These are phyloP conservation scores for Lepidopterella palustris DNA, from an alignment of 495 filamentous ascomycete genomes.

Conservation along the genomic window DNA sequence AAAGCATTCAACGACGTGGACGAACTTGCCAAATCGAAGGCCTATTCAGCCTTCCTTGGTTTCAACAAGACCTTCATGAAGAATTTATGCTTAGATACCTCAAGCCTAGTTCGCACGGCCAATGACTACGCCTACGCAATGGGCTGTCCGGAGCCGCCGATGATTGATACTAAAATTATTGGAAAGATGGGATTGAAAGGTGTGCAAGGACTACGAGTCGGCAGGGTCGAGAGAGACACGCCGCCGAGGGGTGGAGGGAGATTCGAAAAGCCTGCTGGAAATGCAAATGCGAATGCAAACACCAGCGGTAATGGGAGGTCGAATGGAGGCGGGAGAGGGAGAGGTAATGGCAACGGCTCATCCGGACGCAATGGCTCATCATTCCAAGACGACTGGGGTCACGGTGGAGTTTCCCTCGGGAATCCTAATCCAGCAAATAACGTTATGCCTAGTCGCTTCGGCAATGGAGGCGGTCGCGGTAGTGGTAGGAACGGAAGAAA, in stretches of 20 bases:
- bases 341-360: too few species aligned
- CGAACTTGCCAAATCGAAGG: conserved; percentile 46
- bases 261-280: neutral
- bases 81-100: conserved; percentile 37
- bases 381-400: too few species aligned
- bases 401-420: too few species aligned
- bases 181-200: conserved; percentile 52
- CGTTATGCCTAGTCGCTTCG: neutral
- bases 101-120: conserved; percentile 39
- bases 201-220: conserved; percentile 24
- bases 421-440: too few species aligned
- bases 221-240: neutral
- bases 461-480: neutral
- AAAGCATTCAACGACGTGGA: conserved; percentile 40
- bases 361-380: too few species aligned
- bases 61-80: conserved; percentile 48
- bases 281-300: neutral
- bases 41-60: conserved; percentile 53
- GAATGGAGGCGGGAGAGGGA: neutral
- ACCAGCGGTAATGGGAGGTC: neutral
- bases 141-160: conserved; percentile 42
- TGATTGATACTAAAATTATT: conserved; percentile 40
- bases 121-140: conserved; percentile 45
- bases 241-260: neutral
- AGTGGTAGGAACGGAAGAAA: too few species aligned